Evolutionary conservation across 176 grass and related monocot species (phyloP).

Genomic region (Triticum urartu): DNA sequence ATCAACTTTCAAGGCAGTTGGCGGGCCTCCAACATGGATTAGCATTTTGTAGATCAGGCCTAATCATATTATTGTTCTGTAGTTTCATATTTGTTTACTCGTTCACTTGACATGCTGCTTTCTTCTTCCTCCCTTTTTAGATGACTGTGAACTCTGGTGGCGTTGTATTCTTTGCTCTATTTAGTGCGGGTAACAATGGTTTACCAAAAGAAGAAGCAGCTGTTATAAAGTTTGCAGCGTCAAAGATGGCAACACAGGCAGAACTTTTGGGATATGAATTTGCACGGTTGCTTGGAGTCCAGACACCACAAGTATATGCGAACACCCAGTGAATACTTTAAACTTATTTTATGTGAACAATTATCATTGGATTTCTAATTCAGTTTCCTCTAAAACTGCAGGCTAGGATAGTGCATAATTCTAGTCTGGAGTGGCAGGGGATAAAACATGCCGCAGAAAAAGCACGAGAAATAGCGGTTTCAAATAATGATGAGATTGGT

Average conservation of each 20-base stretch:
- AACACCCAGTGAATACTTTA: not conserved
- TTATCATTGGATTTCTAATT: constrained; percentile 35
- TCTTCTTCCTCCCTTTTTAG: constrained; percentile 33
- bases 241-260: constrained; percentile 91
- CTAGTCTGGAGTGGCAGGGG: constrained; percentile 67
- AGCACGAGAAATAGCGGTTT: constrained; percentile 53
- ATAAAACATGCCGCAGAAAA: constrained; percentile 83
- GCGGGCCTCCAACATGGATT: not conserved
- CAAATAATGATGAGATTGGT: constrained; percentile 66
- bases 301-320: constrained; percentile 69
- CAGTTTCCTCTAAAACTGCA: constrained; percentile 32
- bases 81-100: not conserved
- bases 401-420: constrained; percentile 91
- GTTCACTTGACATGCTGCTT: not conserved
- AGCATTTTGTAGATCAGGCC: not conserved
- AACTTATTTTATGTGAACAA: constrained; percentile 7
- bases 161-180: constrained; percentile 93
- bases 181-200: constrained; percentile 41
- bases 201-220: constrained; percentile 65
- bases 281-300: constrained; percentile 77
- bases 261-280: constrained; percentile 94
- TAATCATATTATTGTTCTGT: not conserved
- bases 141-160: constrained; percentile 97
- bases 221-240: constrained; percentile 89
- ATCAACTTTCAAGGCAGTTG: not conserved